Evolutionary conservation across 78 protist species (phyloP), one percentile per base, ranked within the genome.

Genomic region (Dictyostelium discoideum): DNA sequence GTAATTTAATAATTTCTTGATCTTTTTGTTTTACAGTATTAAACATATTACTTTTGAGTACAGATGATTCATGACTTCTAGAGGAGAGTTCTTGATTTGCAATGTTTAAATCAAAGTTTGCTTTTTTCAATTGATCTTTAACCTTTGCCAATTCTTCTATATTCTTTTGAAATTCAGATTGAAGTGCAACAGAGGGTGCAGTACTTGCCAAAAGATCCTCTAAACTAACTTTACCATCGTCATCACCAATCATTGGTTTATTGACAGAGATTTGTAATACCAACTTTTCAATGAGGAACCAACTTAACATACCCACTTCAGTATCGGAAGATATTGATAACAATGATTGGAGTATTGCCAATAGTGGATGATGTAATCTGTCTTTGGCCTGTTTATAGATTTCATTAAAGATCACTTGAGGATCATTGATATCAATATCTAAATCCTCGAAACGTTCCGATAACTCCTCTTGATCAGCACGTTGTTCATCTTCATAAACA

Each of bases 381-480:
- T 73, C 42, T 22, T 80, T 63, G 3, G 69, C 37, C 54, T 89
- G 94, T n/a, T 14, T 48, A 48, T 60, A 22, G 29, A 89, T 89
- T 5, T 4, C 13, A 7, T 78, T 46, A 22, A 89, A 89, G 0
- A 89, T 80, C 69, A 67, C 94, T 67, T 63, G 72, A 5, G 94
- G 87, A 69, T 89, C 39, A 13, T 89, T 73, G 37, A 89, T 80
- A 73, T 89, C 84, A 26, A 89, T 54, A 22, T 89, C 87, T 7
- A 89, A 48, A 46, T 77, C 87, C 5, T 48, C n/a, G 40, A 89
- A 65, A 42, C 50, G 69, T 48, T 89, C 94, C 9, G 57, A 0
- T 16, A 89, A 4, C 39, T 89, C 94, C 9, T 89, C 94, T 69
- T 89, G 94, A 69, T 89, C 94, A 13, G 86, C 82, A 39, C 94